Evolutionary conservation across 2,329 filamentous ascomycete genomes (phyloP), one percentile per base, ranked within the genome.

Genomic region (Pyricularia sp.): DNA sequence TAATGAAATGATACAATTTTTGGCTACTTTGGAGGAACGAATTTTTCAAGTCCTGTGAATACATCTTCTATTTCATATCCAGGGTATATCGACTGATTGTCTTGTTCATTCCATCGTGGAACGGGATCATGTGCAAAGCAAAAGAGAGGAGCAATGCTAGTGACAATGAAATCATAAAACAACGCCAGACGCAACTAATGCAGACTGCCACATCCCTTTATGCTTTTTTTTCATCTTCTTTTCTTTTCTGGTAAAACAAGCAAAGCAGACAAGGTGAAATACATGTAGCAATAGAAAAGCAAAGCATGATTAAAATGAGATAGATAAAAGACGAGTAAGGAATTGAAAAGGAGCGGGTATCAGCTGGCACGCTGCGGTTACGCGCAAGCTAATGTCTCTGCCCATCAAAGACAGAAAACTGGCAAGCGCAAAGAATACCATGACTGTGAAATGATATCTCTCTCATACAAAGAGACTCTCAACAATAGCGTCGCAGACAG

Each of bases 401-500:
- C 17, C 36, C 36, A 42, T 20, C 11, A 50, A n/a, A 31, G 67
- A 36, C 55, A 70, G 69, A 42, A 20, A 42, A 55, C 25, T 61
- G 28, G 30, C 25, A 30, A 50, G 61, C 9, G 61, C 31, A 69
- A 59, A 69, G 64, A 58, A 55, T 63, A 68, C 68, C 69, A 61
- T 30, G 25, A 5, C 17, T 3, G 31, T 2, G 4, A 26, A 26
- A 26, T 30, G 25, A 69, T 36, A 61, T n/a, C 6, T 30, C 3
- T 30, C 26, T 73, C 69, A 83, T 61, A 79, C 77, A 72, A 82
- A 79, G 12, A 83, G 70, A n/a, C 74, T 78, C 70, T 84, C 81
- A 26, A 83, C 76, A 23, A 84, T 71, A 64, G 80, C 73, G 72
- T 85, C 83, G 61, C 83, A 81, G n/a, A 83, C 36, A 68, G 85